Evolutionary conservation across 768 basidiomycete genomes (phyloP).

Genomic region (Boletales sp.): DNA sequence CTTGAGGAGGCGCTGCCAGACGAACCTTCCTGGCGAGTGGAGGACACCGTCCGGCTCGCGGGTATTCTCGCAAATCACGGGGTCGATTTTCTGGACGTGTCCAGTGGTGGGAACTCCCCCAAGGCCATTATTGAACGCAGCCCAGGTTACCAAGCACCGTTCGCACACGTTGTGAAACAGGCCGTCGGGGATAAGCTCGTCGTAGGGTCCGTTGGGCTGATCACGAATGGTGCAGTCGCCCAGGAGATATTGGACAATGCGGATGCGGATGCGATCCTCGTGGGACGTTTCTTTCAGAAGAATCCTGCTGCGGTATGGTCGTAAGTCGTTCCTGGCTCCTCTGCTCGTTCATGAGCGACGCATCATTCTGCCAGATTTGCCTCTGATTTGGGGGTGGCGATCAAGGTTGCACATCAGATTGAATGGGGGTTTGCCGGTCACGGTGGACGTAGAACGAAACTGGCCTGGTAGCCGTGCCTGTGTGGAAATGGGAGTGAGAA

Average conservation of each 20-base stretch:
- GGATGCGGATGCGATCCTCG: conserved; percentile 45
- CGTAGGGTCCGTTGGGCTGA: conserved; percentile 25
- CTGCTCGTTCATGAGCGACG: not conserved
- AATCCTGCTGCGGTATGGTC: conserved; percentile 49
- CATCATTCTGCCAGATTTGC: conserved; percentile 35
- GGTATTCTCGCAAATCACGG: conserved; percentile 58
- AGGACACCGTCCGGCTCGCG: conserved; percentile 64
- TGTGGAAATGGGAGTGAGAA: not conserved
- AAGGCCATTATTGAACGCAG: conserved; percentile 27
- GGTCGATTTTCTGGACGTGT: conserved; percentile 75
- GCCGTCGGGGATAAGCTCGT: conserved; percentile 39
- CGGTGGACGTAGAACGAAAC: conserved; percentile 5
- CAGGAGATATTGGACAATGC: conserved; percentile 42
- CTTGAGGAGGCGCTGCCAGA: conserved; percentile 54
- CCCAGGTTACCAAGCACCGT: conserved; percentile 52
- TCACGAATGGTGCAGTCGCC: conserved; percentile 38
- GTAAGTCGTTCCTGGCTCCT: conserved; percentile 12
- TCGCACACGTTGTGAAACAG: conserved; percentile 51
- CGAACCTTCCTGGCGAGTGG: conserved; percentile 62
- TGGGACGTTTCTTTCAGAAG: conserved; percentile 56
- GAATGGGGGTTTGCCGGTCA: conserved; percentile 49
- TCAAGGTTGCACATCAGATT: conserved; percentile 50
- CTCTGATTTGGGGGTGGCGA: conserved; percentile 49
- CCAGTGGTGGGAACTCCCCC: conserved; percentile 56
- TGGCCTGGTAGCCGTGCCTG: no score